Base-by-base conservation (phyloP, 2,329 filamentous ascomycete species). In the Nakataea oryzae region DNA sequence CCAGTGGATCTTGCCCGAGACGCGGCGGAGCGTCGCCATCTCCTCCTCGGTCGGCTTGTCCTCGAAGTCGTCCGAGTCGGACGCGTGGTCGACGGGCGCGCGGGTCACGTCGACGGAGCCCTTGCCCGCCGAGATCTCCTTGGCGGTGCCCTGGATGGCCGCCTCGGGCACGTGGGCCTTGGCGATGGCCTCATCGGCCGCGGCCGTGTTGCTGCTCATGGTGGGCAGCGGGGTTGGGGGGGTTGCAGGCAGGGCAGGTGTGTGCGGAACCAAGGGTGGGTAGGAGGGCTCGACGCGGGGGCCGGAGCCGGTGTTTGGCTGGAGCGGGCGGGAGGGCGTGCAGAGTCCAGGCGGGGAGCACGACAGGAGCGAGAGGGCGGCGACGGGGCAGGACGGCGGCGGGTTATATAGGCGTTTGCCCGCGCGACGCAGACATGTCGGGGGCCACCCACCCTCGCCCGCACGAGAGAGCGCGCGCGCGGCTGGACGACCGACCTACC, bases 1-100 rank as follows among this genome's bases (percentile, higher is more conserved):
- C 80, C 81, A 86, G 59, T 86, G 85, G 64, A 91, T 83, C 69
- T 79, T 79, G 65, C 84, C 86, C 14, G 85, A 83, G 27, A 89
- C 81, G 68, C 85, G 83, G 59, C 79, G 81, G n/a, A 89, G 80
- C 0, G 83, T 86, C 17, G 66, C 70, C 64, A 85, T 72, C 64
- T 89, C 86, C 70, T 88, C 85, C 34, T 83, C 81, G 8, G 84
- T 88, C 3, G 85, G 85, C 60, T 57, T 61, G 60, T 61, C 60
- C 29, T 55, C 60, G 60, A 41, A 61, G 24, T 55, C 54, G 54
- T 61, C 60, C 54, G 54, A 55, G 54, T 61, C 60, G 28, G 60
- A 61, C 28, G 59, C 17, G 60, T 61, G 54, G 29, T 29, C 12
- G 21, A 57, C 24, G 3, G 56, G 56, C 54, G 55, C 32, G 24